Conservation (phyloP, 768 basidiomycete species). For the Tricholoma saponaceum region DNA sequence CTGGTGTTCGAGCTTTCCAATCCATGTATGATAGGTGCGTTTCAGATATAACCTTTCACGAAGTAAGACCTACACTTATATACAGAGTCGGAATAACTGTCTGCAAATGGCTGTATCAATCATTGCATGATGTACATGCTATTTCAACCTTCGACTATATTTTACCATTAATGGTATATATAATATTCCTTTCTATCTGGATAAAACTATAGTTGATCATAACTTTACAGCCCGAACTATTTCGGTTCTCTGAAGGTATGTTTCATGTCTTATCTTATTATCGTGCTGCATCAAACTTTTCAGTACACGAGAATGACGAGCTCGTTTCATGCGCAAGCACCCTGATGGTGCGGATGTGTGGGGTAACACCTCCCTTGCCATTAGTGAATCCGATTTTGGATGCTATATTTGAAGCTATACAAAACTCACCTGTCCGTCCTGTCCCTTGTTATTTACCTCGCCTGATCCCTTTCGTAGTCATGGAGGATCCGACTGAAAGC, state of each 20-base stretch:
- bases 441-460: background rate
- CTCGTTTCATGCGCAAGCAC: conserved; percentile 59
- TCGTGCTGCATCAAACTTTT: background rate
- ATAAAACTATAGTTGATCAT: background rate
- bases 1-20: conserved; percentile 76
- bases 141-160: conserved; percentile 77
- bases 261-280: background rate
- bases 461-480: conserved; percentile 42
- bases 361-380: conserved; percentile 70
- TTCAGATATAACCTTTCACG: conserved; percentile 1
- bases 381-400: conserved; percentile 68
- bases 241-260: conserved; percentile 70
- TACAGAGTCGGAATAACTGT: conserved; percentile 58
- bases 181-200: background rate
- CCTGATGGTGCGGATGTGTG: conserved; percentile 81
- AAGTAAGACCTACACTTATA: conserved; percentile 4
- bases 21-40: conserved; percentile 79
- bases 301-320: conserved; percentile 74
- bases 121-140: conserved; percentile 74
- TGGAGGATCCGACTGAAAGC: conserved; percentile 88
- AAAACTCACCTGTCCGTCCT: conserved; percentile 60
- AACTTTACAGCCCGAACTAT: conserved; percentile 58
- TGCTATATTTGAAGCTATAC: conserved; percentile 73
- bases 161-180: conserved; percentile 67
- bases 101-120: conserved; percentile 76